phyloP scores from a whole-genome alignment of 208 protist genomes.

The Leishmania aethiopica region DNA sequence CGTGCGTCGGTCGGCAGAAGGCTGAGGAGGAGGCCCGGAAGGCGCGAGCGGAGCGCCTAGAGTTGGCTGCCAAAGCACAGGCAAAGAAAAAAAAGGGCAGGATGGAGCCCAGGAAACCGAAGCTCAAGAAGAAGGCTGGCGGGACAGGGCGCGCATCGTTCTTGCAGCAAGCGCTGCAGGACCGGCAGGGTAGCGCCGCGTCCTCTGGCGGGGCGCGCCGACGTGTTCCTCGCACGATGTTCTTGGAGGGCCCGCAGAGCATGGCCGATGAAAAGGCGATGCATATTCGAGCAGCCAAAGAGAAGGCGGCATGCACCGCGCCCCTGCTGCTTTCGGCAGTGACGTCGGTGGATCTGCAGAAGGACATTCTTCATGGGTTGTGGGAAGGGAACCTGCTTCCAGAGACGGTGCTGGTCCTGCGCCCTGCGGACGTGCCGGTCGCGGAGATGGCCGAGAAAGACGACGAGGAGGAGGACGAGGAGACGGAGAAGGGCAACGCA shows the following conservation, averaged over 20 bases:
- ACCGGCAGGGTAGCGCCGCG: slow-evolving; percentile 3
- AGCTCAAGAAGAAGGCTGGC: slow-evolving; percentile 27
- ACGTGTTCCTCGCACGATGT: slow-evolving; percentile 17
- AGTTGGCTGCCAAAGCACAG: slow-evolving; percentile 52
- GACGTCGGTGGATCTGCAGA: slow-evolving; percentile 12
- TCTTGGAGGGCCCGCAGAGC: slow-evolving; percentile 15
- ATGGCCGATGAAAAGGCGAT: slow-evolving; percentile 41
- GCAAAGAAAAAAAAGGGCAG: slow-evolving; percentile 52
- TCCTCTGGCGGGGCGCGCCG: not conserved
- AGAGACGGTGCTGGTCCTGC: slow-evolving; percentile 29
- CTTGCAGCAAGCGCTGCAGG: slow-evolving; percentile 17
- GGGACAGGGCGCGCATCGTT: not conserved
- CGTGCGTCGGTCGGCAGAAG: slow-evolving; percentile 27
- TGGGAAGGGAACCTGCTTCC: slow-evolving; percentile 23
- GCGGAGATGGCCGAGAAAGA: not conserved
- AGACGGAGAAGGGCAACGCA: not conserved
- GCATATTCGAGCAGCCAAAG: slow-evolving; percentile 39
- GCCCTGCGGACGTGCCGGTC: not conserved
- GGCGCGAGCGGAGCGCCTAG: slow-evolving; percentile 57
- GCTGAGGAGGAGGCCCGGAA: slow-evolving; percentile 54
- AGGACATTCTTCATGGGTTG: slow-evolving; percentile 10
- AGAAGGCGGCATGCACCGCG: slow-evolving; percentile 26
- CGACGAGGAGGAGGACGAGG: slow-evolving; percentile 43
- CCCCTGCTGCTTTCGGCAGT: slow-evolving; percentile 61
- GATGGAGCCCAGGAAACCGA: slow-evolving; percentile 39